A percentile compares a stretch with the other conserved stretches of the same genome.
Evolutionary conservation across 2,329 filamentous ascomycete genomes (phyloP).

Genomic region (Verticillium dahliae): DNA sequence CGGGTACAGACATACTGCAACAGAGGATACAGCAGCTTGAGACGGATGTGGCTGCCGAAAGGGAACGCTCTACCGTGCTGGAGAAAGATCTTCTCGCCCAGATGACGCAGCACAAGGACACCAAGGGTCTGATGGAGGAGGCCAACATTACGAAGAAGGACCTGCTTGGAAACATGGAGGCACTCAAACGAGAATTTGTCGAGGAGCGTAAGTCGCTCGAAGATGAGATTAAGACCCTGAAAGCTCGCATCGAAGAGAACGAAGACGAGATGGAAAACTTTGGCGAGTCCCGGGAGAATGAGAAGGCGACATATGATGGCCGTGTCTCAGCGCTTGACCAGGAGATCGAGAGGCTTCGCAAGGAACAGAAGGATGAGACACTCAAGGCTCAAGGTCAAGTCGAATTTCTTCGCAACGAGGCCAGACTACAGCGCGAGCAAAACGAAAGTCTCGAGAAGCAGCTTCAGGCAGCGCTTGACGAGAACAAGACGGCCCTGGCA

Average conservation of each 20-base stretch:
- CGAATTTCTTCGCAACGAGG: slow-evolving; percentile 56
- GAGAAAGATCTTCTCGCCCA: slow-evolving; percentile 63
- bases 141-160: slow-evolving; percentile 89
- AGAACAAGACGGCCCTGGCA: slow-evolving; percentile 42
- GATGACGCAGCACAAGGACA: slow-evolving; percentile 50
- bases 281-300: slow-evolving; percentile 75
- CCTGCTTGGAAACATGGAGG: slow-evolving; percentile 89
- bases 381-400: slow-evolving; percentile 56
- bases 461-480: slow-evolving; percentile 48
- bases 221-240: slow-evolving; percentile 69
- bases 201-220: slow-evolving; percentile 80
- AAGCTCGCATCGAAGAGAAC: slow-evolving; percentile 73
- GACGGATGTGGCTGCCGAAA: slow-evolving; percentile 64
- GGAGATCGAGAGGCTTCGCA: slow-evolving; percentile 60
- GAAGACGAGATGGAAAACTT: slow-evolving; percentile 89
- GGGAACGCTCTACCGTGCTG: slow-evolving; percentile 57
- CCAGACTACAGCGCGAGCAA: slow-evolving; percentile 51
- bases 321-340: slow-evolving; percentile 61
- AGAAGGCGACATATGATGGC: slow-evolving; percentile 64
- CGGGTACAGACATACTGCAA: slow-evolving; percentile 38
- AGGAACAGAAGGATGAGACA: slow-evolving; percentile 49
- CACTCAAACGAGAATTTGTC: slow-evolving; percentile 80
- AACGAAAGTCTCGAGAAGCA: slow-evolving; percentile 53
- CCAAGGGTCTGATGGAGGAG: slow-evolving; percentile 70
- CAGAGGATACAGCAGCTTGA: slow-evolving; percentile 61